phyloP scores from a whole-genome alignment of 2,329 filamentous ascomycete genomes.

The Phialophora expanda region DNA sequence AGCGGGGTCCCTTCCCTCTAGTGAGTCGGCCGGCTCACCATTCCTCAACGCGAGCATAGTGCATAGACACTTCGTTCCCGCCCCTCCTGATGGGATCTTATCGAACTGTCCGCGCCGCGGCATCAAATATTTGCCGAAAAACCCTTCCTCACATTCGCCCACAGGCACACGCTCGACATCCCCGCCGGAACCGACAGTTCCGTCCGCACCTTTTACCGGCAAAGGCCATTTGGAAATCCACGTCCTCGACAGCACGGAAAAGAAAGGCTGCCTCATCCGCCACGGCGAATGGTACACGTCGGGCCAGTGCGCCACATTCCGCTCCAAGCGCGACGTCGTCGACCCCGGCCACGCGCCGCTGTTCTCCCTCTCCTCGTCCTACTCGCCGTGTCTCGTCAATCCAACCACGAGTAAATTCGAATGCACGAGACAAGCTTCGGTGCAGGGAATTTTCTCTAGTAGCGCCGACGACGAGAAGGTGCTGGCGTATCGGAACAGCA shows the following conservation, averaged over 20 bases:
- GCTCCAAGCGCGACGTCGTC: slow-evolving; percentile 51
- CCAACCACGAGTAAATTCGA: slow-evolving; percentile 52
- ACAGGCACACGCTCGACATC: slow-evolving; percentile 8
- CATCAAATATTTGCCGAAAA: slow-evolving; percentile 70
- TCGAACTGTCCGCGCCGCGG: slow-evolving; percentile 67
- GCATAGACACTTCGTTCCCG: slow-evolving; percentile 48
- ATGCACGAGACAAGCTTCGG: slow-evolving; percentile 58
- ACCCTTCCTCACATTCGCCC: slow-evolving; percentile 34
- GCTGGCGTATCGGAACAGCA: slow-evolving; percentile 29
- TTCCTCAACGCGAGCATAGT: slow-evolving; percentile 58
- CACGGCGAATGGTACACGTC: slow-evolving; percentile 70
- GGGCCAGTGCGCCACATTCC: slow-evolving; percentile 71
- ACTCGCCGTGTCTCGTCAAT: slow-evolving; percentile 64
- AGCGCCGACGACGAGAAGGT: slow-evolving; percentile 4
- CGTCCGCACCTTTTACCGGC: slow-evolving; percentile 58
- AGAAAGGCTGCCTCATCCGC: slow-evolving; percentile 69
- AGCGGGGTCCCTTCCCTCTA: background rate
- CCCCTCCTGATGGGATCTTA: slow-evolving; percentile 57
- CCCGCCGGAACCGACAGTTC: slow-evolving; percentile 39
- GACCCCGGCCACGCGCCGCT: slow-evolving; percentile 44
- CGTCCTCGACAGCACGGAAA: slow-evolving; percentile 38
- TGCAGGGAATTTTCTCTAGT: slow-evolving; percentile 44
- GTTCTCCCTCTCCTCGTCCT: slow-evolving; percentile 64
- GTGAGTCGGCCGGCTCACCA: slow-evolving; percentile 24
- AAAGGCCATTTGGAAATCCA: slow-evolving; percentile 64